phyloP scores from a whole-genome alignment of 1,284 basidiomycete species.

The Leucoagaricus sp. region DNA sequence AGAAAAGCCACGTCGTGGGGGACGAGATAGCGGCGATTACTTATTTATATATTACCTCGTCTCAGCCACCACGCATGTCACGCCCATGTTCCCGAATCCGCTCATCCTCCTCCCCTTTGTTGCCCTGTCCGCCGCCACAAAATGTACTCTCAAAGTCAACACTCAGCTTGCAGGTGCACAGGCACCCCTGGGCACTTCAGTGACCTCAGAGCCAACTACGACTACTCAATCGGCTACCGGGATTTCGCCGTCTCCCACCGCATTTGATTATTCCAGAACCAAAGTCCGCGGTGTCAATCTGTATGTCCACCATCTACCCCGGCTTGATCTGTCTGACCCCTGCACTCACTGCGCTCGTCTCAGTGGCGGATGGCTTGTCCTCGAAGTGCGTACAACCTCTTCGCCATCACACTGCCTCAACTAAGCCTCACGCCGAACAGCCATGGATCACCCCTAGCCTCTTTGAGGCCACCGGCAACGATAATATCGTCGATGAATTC shows the following conservation, averaged over 20 bases:
- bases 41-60: background rate
- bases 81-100: conserved; percentile 2
- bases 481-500: conserved; percentile 66
- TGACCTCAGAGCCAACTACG: conserved; percentile 6
- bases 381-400: conserved; percentile 44
- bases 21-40: background rate
- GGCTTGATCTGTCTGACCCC: conserved; percentile 3
- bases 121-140: background rate
- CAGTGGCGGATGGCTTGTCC: conserved; percentile 67
- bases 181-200: background rate
- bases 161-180: background rate
- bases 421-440: conserved; percentile 32
- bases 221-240: conserved; percentile 10
- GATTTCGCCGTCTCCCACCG: conserved; percentile 26
- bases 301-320: conserved; percentile 37
- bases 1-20: conserved; percentile 1
- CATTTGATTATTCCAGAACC: conserved; percentile 53
- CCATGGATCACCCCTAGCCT: conserved; percentile 78
- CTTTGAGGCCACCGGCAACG: conserved; percentile 64
- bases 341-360: background rate
- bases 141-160: background rate
- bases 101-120: background rate
- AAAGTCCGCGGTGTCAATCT: conserved; percentile 66
- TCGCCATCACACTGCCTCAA: background rate
- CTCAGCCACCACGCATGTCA: background rate